Evolutionary conservation across 352 stramenopile species (phyloP), one percentile per base, ranked within the genome.

Genomic region (Globisporangium rhizosaccharum): DNA sequence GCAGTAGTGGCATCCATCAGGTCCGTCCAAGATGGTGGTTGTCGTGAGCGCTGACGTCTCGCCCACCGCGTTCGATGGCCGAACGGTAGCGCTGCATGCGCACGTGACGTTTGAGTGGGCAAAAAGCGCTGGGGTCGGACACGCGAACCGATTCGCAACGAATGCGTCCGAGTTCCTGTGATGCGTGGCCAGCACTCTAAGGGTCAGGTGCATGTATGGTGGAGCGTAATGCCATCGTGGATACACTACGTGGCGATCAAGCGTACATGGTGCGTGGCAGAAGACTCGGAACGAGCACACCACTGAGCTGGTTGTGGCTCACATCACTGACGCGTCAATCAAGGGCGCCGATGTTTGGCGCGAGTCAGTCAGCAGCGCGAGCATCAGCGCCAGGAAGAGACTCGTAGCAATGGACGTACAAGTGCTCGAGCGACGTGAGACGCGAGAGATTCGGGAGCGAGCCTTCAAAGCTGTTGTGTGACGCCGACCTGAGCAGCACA

Each of bases 391-490:
- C 23, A 23, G 23, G 23, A 23, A 23, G 23, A 23, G 23, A 23
- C 23, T 23, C 23, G 23, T 23, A 23, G 23, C 23, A 23, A 23
- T 23, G 23, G 0, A 23, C 76, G 47, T 80, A 88, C 80, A 88
- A 83, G 20, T 48, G 60, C 46, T 60, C 63, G 20, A 90, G 64
- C 9, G 53, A 61, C 3, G 76, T 79, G 51, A 76, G 68, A 28
- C 82, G 84, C 39, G 60, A 73, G 41, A 88, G 63, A 12, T 61
- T 41, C 0, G 76, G 76, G 0, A 90, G 30, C 33, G 53, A 36
- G 10, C 80, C 76, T 2, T 52, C 68, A 15, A 90, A 63, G 8
- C 53, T 23, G 47, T 90, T 88, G 51, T 76, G 50, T 0, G 75
- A 84, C 12, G 87, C 60, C 36, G 87, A 57, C 2, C 80, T 90